Base-by-base conservation (phyloP, 1,139 yeast species). In the Saccharomycopsis crataegensis region DNA sequence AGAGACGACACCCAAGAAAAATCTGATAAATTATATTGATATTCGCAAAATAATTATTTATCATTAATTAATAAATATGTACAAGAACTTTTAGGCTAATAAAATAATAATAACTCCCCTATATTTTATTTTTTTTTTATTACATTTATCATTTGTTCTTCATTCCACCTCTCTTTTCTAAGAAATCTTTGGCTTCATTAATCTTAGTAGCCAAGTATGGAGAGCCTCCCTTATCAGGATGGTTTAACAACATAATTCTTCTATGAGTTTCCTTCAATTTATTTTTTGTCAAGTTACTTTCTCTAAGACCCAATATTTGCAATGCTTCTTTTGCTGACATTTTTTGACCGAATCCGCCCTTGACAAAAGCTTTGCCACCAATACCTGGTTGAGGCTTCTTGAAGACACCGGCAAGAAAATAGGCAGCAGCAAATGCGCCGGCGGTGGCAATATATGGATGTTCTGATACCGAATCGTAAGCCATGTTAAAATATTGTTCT, bases 151-250 rank as follows among this genome's bases (percentile, higher is more conserved):
- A 56, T 54, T 56, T 56, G 34, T 54, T 54, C 37, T 75, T 76
- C 72, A 79, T 63, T 12, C 81, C 80, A 43, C 89, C 89, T 67
- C 91, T 81, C 72, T 89, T 90, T 62, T 88, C 95, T 66, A 93
- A 76, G 67, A 90, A 84, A 64, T 90, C 96, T 70, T 93, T 93
- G 53, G 99, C 98, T 72, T 93, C 98, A 68, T 93, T 93, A 62
- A 93, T 90, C 75, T 93, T 93, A 49, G 98, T 91, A 58, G 99
- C 99, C 66, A 93, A 70, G 65, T 81, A 91, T 43, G 98, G 93
- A 17, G 96, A 86, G 8, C 99, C 99, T 51, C 99, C 99, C 67
- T 94, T 87, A 72, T 93, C 99, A 11, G 99, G 99, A 67, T 93
- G 99, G 71, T 93, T 93, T 50, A 91, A 80, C 67, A 93, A 75